phyloP scores from a whole-genome alignment of 352 stramenopile species.

The Globisporangium carolinianum region DNA sequence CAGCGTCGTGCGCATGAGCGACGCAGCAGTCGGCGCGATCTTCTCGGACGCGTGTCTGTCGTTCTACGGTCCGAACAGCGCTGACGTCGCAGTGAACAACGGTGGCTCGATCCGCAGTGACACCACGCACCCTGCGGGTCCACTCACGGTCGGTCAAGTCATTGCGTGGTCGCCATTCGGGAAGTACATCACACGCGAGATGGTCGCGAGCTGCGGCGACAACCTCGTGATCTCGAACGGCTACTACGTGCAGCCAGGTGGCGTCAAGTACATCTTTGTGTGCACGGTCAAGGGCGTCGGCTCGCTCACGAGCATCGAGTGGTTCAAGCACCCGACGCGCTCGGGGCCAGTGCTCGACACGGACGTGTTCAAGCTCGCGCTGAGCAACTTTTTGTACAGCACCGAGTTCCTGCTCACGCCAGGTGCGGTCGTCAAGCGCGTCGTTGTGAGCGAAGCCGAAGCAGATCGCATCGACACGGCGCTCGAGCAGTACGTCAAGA shows the following conservation, averaged over 20 bases:
- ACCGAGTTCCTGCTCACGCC: too few relatives aligned
- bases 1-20: constrained; percentile 13
- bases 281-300: constrained; percentile 34
- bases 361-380: constrained; percentile 14
- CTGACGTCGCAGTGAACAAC: too few relatives aligned
- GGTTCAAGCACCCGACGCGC: constrained; percentile 47
- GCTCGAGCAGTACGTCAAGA: constrained; percentile 20
- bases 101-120: too few relatives aligned
- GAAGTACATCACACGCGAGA: constrained; percentile 44
- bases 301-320: constrained; percentile 39
- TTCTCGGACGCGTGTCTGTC: constrained; percentile 40
- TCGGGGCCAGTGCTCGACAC: constrained; percentile 38
- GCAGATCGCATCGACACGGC: constrained; percentile 11
- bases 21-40: constrained; percentile 17
- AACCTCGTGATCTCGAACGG: constrained; percentile 44
- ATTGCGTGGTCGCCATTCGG: too few relatives aligned
- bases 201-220: constrained; percentile 37
- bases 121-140: too few relatives aligned
- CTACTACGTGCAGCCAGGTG: constrained; percentile 54
- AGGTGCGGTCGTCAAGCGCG: too few relatives aligned
- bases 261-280: constrained; percentile 64
- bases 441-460: too few relatives aligned
- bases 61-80: constrained; percentile 31
- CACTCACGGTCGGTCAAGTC: too few relatives aligned
- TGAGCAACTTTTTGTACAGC: too few relatives aligned